Conservation (phyloP, 306 rosid species). For the Albizia julibrissin region DNA sequence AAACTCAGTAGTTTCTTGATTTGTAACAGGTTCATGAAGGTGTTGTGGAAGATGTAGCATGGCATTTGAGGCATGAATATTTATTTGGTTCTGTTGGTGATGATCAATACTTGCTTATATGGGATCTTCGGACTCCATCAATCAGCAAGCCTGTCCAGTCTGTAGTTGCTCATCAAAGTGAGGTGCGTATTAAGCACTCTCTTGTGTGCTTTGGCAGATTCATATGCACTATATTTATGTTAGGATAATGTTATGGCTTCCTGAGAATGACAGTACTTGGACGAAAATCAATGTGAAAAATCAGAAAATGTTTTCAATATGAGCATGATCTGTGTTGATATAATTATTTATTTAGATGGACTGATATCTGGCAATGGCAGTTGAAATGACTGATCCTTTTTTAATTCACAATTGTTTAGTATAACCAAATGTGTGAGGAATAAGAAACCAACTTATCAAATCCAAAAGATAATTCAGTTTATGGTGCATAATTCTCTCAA, state of each 20-base stretch:
- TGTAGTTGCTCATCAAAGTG: slow-evolving; percentile 92
- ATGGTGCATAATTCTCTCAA: neutral
- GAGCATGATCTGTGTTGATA: neutral
- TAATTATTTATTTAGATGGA: neutral
- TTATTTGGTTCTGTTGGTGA: slow-evolving; percentile 98
- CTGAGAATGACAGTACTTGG: neutral
- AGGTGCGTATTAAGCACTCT: slow-evolving; percentile 51
- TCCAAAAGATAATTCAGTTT: neutral
- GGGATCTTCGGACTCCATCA: slow-evolving; percentile 92
- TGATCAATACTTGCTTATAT: slow-evolving; percentile 83
- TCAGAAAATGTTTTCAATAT: neutral
- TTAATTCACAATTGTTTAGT: neutral
- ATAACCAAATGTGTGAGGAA: neutral
- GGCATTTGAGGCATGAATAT: slow-evolving; percentile 99
- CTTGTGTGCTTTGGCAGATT: neutral
- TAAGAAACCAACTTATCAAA: neutral
- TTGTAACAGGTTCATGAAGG: slow-evolving; percentile 81
- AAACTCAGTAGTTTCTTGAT: neutral
- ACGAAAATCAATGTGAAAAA: neutral
- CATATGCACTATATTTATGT: neutral
- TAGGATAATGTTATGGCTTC: neutral
- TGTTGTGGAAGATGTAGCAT: slow-evolving; percentile 96
- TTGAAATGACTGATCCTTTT: slow-evolving; percentile 2
- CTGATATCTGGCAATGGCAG: neutral
- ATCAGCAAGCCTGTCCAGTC: slow-evolving; percentile 89